Conservation (phyloP, 2,329 filamentous ascomycete genomes). For the Sarocladium oryzae region DNA sequence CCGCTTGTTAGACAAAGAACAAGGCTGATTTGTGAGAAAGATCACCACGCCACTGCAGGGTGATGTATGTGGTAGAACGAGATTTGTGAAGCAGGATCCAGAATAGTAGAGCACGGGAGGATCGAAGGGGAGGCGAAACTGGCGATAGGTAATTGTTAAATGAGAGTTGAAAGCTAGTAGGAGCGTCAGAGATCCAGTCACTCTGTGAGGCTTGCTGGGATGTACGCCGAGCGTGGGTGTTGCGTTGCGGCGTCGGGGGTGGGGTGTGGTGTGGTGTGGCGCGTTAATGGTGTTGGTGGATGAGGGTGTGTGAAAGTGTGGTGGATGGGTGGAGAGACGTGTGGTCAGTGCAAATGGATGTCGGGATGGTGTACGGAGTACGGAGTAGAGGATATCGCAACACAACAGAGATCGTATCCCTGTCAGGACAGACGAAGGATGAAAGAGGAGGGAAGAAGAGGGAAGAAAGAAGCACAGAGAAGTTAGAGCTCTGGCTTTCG, state of each 20-base stretch:
- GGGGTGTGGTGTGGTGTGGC: neutral
- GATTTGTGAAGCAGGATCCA: neutral
- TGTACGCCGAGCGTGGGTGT: conserved; percentile 4
- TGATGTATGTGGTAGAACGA: neutral
- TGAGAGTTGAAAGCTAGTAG: neutral
- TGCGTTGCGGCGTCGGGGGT: conserved; percentile 4
- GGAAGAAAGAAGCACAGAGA: neutral
- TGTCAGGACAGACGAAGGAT: neutral
- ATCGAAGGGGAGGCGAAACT: neutral
- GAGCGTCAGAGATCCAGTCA: conserved; percentile 4
- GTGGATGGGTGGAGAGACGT: conserved; percentile 3
- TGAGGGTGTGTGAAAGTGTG: neutral
- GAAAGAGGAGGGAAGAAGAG: neutral
- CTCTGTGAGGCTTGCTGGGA: conserved; percentile 4
- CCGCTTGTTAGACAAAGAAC: neutral
- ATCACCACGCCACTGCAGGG: neutral
- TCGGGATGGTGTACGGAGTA: neutral
- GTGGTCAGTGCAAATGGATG: conserved; percentile 1
- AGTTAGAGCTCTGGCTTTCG: neutral
- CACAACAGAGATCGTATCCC: neutral
- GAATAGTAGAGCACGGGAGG: neutral
- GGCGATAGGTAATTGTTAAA: conserved; percentile 8
- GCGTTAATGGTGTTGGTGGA: neutral
- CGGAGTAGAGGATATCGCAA: no score
- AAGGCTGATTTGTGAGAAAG: neutral